Evolutionary conservation across 345 rosid species (phyloP).

Genomic region (Odontarrhena argentea): DNA sequence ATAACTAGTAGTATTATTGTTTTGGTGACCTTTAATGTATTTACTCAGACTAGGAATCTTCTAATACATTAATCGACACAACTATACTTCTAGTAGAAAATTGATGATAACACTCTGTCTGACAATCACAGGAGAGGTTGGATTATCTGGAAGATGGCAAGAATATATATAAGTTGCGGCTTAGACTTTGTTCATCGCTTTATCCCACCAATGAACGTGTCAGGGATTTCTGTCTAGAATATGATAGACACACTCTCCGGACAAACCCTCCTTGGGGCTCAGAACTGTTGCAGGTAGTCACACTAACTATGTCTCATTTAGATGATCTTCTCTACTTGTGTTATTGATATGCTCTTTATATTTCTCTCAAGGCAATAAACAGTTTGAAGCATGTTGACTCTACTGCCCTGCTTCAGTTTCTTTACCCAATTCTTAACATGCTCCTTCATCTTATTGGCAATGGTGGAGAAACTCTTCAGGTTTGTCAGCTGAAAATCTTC

Average conservation of each 20-base stretch:
- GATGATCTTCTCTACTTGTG: slow-evolving; percentile 1
- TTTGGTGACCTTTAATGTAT: slow-evolving; percentile 12
- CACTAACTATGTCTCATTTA: slow-evolving; percentile 26
- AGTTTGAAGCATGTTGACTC: slow-evolving; percentile 98
- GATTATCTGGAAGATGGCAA: slow-evolving; percentile 98
- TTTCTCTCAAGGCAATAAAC: slow-evolving; percentile 80
- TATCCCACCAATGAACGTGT: slow-evolving; percentile 92
- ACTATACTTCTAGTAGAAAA: slow-evolving; percentile 18
- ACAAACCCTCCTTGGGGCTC: slow-evolving; percentile 99
- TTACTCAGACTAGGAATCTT: slow-evolving; percentile 19
- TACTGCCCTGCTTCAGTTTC: slow-evolving; percentile 97
- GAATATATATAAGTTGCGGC: slow-evolving; percentile 75
- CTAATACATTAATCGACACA: slow-evolving; percentile 17
- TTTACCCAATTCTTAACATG: slow-evolving; percentile 94
- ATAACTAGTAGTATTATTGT: slow-evolving; percentile 6
- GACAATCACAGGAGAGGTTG: slow-evolving; percentile 74
- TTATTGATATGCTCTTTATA: slow-evolving; percentile 18
- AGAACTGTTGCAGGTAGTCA: slow-evolving; percentile 92
- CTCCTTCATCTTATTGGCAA: slow-evolving; percentile 98
- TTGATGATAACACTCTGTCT: slow-evolving; percentile 9
- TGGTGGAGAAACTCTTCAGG: slow-evolving; percentile 99
- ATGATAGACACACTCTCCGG: slow-evolving; percentile 94
- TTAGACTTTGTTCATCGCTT: slow-evolving; percentile 91
- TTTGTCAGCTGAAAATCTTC: slow-evolving; percentile 39
- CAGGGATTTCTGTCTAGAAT: slow-evolving; percentile 95